Base-by-base conservation (phyloP, 1,139 yeast genomes). In the Cylindricascospora bacillispora region DNA sequence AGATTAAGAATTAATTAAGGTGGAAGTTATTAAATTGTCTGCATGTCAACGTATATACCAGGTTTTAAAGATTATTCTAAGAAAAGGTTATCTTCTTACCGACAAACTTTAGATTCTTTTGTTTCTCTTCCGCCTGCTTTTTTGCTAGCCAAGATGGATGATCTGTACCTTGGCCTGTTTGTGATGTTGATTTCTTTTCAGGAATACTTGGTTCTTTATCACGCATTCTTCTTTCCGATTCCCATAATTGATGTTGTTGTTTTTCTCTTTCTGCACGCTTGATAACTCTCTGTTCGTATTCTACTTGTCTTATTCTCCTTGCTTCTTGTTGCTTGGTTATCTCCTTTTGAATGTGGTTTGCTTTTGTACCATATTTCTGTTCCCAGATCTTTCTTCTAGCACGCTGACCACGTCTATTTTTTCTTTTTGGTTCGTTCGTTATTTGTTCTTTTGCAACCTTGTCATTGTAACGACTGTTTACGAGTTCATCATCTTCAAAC, bases 121-220 rank as follows among this genome's bases (percentile, higher is more conserved):
- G 52, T 43, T 73, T 69, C 50, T 77, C 76, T 56, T 81, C 79
- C 33, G 80, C 81, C 36, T 63, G 53, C 55, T 66, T 68, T 59
- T 77, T 78, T 13, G 98, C 98, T 45, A 73, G 76, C 98, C 98
- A 89, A 3, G 98, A 89, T 12, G 98, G 98, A 68, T 89, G 98
- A 35, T 82, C 52, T 12, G 61, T 45, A 4, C 34, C 28, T 27
- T 18, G 21, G n/a, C n/a, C n/a, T 35, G 32, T 24, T 32, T 52
- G 47, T 34, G 23, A 24, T 4, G 20, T 14, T 14, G 21, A 14
- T 16, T 25, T 26, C 17, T 22, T 26, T 37, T 28, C 31, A 15
- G 15, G 29, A 12, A 15, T 24, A 16, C 20, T 17, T 22, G 30
- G 9, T 29, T 7, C 33, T 34, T 32, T 39, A 67, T 51, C 25